Conservation (phyloP, 805 yeast species). For the Kazachstania bromeliacearum region DNA sequence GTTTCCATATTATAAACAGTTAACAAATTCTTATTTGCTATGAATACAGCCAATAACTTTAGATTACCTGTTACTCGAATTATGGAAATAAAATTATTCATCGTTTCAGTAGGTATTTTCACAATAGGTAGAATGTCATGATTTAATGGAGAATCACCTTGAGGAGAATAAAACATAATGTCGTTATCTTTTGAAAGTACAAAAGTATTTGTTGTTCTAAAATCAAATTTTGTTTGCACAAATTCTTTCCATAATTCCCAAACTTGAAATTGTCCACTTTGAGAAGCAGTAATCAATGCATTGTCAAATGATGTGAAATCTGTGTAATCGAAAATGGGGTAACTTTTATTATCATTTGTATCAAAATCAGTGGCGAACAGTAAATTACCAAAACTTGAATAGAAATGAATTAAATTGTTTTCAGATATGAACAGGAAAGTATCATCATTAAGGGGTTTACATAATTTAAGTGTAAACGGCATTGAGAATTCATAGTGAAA, state of each 20-base stretch:
- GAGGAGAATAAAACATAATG: constrained; percentile 22
- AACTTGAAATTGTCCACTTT: constrained; percentile 17
- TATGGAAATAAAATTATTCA: constrained; percentile 22
- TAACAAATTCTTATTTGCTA: constrained; percentile 26
- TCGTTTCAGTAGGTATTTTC: constrained; percentile 25
- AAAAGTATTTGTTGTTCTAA: constrained; percentile 15
- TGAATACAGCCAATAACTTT: constrained; percentile 21
- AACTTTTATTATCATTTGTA: constrained; percentile 9
- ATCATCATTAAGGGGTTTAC: constrained; percentile 14
- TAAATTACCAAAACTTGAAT: constrained; percentile 22
- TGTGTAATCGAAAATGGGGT: constrained; percentile 10
- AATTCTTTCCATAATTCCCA: constrained; percentile 25
- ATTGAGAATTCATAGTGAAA: constrained; percentile 14
- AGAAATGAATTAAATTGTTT: constrained; percentile 16
- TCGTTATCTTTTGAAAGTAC: constrained; percentile 23
- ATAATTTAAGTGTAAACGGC: constrained; percentile 13
- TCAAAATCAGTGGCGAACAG: constrained; percentile 18
- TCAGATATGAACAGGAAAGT: constrained; percentile 16
- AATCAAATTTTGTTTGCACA: constrained; percentile 14
- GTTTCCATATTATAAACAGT: constrained; percentile 23
- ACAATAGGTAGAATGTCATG: constrained; percentile 17
- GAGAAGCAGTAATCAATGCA: constrained; percentile 11
- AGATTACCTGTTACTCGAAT: constrained; percentile 17
- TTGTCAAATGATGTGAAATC: constrained; percentile 14
- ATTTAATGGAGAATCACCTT: constrained; percentile 13